Evolutionary conservation across 2,329 filamentous ascomycete species (phyloP), one percentile per base, ranked within the genome.

Genomic region (Ramularia collo-cygni): DNA sequence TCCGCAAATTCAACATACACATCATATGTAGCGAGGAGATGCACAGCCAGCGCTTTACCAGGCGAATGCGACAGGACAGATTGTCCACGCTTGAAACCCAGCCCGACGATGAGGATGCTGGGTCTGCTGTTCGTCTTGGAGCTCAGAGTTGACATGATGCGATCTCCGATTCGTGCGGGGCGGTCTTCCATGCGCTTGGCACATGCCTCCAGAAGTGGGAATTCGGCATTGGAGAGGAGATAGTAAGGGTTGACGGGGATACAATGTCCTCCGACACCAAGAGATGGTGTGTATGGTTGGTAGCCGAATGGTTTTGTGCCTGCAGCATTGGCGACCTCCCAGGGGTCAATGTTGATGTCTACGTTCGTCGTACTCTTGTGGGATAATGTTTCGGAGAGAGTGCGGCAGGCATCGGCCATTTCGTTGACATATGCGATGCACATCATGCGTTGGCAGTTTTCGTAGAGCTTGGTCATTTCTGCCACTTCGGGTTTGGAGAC

Each of bases 181-280:
- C 71, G 62, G 3, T 57, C 54, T 28, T 60, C 58, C 67, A 71
- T 73, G 32, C 54, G 63, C 35, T 67, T 64, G 1, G 68, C 64
- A 0, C 69, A 70, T 2, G 60, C 54, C 32, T 65, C 51, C 3
- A 75, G 58, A 0, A 76, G 54, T 3, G 72, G 72, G 33, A 75
- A 66, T 3, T 59, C 52, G 47, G 43, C 32, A 29, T 49, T 60
- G 67, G 49, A 68, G 8, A 76, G 57, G 13, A 76, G 59, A 46
- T 76, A 76, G 57, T 68, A 67, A 1, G 72, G 73, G 42, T 76
- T 76, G 46, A 76, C 65, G 0, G 73, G 74, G 42, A 76, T 76
- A 46, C 74, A 76, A 52, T 76, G 73, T 0, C 73, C 73, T 1
- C 74, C 73, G 5, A 76, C 72, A 8, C 73, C 73, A 1, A 71